Evolutionary conservation across 2,329 filamentous ascomycete species (phyloP).

Genomic region (Lasiodiplodia hormozganensis): DNA sequence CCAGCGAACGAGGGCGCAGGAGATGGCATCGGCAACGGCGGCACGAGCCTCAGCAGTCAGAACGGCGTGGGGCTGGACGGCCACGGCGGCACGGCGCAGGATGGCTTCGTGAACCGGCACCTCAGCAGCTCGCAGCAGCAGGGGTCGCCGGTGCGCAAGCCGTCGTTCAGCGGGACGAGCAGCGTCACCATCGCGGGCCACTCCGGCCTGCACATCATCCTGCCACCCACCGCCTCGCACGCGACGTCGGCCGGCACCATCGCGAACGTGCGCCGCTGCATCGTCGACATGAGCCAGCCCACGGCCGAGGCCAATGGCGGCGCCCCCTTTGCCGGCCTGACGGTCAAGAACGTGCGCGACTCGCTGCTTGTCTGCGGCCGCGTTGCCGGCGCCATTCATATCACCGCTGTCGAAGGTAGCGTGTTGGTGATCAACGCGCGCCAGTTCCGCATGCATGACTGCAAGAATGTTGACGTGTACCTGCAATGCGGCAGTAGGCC

Average conservation of each 20-base stretch:
- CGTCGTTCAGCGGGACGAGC: constrained; percentile 64
- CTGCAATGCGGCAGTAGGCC: constrained; percentile 81
- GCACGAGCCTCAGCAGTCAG: not conserved
- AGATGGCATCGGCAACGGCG: not conserved
- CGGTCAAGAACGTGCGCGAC: constrained; percentile 71
- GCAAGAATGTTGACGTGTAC: constrained; percentile 81
- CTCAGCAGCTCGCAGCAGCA: constrained; percentile 29
- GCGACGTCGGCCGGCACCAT: constrained; percentile 77
- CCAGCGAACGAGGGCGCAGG: constrained; percentile 31
- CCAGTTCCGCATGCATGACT: constrained; percentile 95
- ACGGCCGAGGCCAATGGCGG: constrained; percentile 34
- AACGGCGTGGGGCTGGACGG: constrained; percentile 41
- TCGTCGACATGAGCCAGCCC: constrained; percentile 81
- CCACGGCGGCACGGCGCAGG: constrained; percentile 34
- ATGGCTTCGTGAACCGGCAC: constrained; percentile 31
- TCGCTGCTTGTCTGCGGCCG: constrained; percentile 80
- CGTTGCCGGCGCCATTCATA: constrained; percentile 80
- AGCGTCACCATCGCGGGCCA: constrained; percentile 72
- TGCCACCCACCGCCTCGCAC: constrained; percentile 74
- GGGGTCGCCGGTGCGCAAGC: constrained; percentile 46
- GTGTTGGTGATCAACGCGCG: constrained; percentile 75
- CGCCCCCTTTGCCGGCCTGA: constrained; percentile 68
- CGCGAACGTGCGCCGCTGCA: constrained; percentile 71
- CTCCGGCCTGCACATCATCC: constrained; percentile 73
- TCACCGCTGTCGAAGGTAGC: constrained; percentile 76